Conservation (phyloP, 1,284 basidiomycete genomes). For the Sanghuangporus sanghuang region DNA sequence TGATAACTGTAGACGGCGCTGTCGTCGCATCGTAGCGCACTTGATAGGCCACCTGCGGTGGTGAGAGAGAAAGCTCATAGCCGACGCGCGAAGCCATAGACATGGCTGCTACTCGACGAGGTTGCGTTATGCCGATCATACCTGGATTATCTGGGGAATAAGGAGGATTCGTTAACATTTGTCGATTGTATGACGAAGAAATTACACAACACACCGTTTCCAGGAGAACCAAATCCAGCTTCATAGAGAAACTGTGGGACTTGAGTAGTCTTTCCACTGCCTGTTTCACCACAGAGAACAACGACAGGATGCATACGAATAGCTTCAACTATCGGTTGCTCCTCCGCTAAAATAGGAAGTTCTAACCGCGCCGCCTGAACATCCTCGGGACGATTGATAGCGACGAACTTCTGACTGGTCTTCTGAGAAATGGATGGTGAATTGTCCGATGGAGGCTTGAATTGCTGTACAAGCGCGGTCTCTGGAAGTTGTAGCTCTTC, state of each 20-base stretch:
- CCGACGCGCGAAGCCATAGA: constrained; percentile 93
- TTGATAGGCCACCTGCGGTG: constrained; percentile 88
- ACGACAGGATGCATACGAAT: constrained; percentile 80
- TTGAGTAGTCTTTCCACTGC: constrained; percentile 98
- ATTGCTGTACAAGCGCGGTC: constrained; percentile 52
- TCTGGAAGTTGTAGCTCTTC: constrained; percentile 57
- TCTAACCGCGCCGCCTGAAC: constrained; percentile 76
- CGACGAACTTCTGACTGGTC: constrained; percentile 43
- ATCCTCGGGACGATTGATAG: constrained; percentile 64
- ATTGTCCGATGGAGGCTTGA: constrained; percentile 29
- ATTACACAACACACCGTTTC: constrained; percentile 51
- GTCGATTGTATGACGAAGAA: neutral
- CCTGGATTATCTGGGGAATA: constrained; percentile 75
- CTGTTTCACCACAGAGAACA: constrained; percentile 82
- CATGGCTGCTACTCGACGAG: constrained; percentile 94
- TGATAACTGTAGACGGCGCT: constrained; percentile 85
- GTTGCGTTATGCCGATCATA: constrained; percentile 99
- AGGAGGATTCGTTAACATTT: neutral
- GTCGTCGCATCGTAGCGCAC: constrained; percentile 97
- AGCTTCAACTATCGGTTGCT: constrained; percentile 92
- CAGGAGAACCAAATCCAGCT: constrained; percentile 86
- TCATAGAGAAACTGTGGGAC: constrained; percentile 93
- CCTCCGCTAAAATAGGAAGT: constrained; percentile 90
- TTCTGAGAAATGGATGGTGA: constrained; percentile 11
- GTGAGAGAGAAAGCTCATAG: constrained; percentile 78